phyloP scores from a whole-genome alignment of 306 rosid genomes.

The Carpinus fangiana region DNA sequence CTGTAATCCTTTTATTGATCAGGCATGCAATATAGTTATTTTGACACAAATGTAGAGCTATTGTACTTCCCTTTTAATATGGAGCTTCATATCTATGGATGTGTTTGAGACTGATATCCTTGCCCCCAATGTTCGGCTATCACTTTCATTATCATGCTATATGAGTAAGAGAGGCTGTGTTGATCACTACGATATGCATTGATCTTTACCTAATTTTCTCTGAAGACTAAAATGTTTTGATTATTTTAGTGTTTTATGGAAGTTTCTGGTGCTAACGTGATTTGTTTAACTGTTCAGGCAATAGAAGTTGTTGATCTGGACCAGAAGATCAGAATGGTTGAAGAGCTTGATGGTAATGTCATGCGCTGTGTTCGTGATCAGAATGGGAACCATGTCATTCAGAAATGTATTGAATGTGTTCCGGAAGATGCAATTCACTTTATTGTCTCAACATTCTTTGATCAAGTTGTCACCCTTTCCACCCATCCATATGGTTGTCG shows the following conservation, averaged over 20 bases:
- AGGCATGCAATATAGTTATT: not conserved
- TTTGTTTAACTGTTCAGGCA: conserved; percentile 50
- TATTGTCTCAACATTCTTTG: conserved; percentile 82
- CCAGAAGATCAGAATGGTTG: conserved; percentile 89
- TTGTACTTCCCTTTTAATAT: not conserved
- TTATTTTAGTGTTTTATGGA: not conserved
- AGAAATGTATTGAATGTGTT: conserved; percentile 93
- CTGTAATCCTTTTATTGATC: not conserved
- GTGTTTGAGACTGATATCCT: not conserved
- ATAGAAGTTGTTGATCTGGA: conserved; percentile 97
- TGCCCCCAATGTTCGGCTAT: not conserved
- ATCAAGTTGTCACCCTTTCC: conserved; percentile 86
- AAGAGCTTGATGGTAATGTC: conserved; percentile 82
- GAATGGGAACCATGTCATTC: conserved; percentile 96
- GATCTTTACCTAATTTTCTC: conserved; percentile 2
- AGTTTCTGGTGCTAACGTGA: not conserved
- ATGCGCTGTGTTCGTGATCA: conserved; percentile 99
- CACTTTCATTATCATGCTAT: conserved; percentile 3
- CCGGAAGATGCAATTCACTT: conserved; percentile 80
- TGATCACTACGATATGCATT: not conserved
- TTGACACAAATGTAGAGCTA: not conserved
- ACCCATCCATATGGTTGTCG: conserved; percentile 98
- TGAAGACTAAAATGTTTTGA: not conserved
- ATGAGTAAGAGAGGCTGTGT: not conserved
- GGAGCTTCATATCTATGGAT: not conserved